Evolutionary conservation across 768 basidiomycete genomes (phyloP), one percentile per base, ranked within the genome.

Genomic region (Lactarius sp.): DNA sequence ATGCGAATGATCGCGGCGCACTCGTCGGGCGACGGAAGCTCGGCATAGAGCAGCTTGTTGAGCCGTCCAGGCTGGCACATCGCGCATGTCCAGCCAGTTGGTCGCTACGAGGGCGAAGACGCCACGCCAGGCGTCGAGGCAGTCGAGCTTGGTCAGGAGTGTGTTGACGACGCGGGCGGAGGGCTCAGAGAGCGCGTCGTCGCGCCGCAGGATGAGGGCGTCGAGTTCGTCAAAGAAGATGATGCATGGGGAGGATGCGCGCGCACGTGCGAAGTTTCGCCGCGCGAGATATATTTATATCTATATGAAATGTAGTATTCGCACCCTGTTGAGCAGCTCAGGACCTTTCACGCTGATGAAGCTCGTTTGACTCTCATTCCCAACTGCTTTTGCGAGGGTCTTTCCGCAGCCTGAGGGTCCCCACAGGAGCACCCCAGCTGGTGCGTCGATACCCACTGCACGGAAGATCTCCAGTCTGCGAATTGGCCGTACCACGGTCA

Each of bases 271-370:
- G 74, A 99, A 99, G 0, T 33, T 6, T 1, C 0, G 12, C 4
- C 16, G 4, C 12, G 4, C 2, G 41, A 1, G 31, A 42, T 5
- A 51, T 14, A 33, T 14, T 22, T 22, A 22, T 22, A 22, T 22
- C 1, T 22, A 22, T 22, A 22, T 22, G 2, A 10, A 52, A 16
- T 22, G 1, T 0, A 14, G 69, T 81, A 22, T 22, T 22, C 10
- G 6, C 61, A 91, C 94, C 83, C 98, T 99, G 78, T 99, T 99
- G 62, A 99, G 77, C 58, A 98, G 72, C 71, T 99, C 97, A 0
- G 97, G 97, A 0, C 97, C 97, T 71, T 98, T 98, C 56, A 98
- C 91, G 70, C 93, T 95, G 71, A 99, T 98, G 70, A 99, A 98
- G 75, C 94, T 98, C 13, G 97, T 67, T n/a, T 84, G 79, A 57